Percentiles rank a stretch among this genome's conserved stretches.
phyloP scores from a whole-genome alignment of 2,329 filamentous ascomycete genomes.

The Sodiomyces alkalinus region DNA sequence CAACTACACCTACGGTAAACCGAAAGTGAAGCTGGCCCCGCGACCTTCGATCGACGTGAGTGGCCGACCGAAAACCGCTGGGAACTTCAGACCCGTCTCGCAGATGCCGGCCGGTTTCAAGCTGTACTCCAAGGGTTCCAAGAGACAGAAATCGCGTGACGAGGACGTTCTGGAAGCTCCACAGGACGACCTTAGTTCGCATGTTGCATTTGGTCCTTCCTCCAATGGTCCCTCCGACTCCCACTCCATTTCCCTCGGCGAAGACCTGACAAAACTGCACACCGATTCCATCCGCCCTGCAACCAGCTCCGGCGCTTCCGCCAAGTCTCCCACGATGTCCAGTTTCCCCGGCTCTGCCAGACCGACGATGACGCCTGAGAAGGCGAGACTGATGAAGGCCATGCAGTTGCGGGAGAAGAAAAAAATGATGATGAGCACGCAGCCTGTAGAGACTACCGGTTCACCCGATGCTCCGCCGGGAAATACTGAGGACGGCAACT shows the following conservation, averaged over 20 bases:
- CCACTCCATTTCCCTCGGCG: constrained; percentile 11
- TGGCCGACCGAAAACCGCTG: constrained; percentile 43
- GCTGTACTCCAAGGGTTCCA: constrained; percentile 42
- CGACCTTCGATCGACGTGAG: constrained; percentile 58
- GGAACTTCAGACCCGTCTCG: constrained; percentile 52
- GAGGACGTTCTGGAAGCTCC: constrained; percentile 14
- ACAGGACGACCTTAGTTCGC: constrained; percentile 17
- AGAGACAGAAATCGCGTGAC: constrained; percentile 25
- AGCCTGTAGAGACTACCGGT: constrained; percentile 12
- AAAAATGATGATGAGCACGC: constrained; percentile 27
- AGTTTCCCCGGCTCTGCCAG: constrained; percentile 27
- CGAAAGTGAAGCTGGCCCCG: constrained; percentile 80
- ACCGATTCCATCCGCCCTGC: constrained; percentile 22
- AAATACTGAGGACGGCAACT: constrained; percentile 6
- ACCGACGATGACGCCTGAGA: constrained; percentile 65
- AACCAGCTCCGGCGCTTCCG: constrained; percentile 29
- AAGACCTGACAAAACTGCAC: constrained; percentile 15
- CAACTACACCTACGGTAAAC: constrained; percentile 42
- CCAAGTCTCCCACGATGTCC: constrained; percentile 21
- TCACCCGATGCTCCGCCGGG: constrained; percentile 13
- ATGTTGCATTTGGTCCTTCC: constrained; percentile 17
- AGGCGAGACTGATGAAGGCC: constrained; percentile 84
- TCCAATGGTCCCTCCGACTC: constrained; percentile 20
- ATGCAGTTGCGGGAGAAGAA: constrained; percentile 80
- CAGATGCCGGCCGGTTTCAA: constrained; percentile 72